Evolutionary conservation across 2,329 filamentous ascomycete species (phyloP), one percentile per base, ranked within the genome.

Genomic region (Lojkania enalia): DNA sequence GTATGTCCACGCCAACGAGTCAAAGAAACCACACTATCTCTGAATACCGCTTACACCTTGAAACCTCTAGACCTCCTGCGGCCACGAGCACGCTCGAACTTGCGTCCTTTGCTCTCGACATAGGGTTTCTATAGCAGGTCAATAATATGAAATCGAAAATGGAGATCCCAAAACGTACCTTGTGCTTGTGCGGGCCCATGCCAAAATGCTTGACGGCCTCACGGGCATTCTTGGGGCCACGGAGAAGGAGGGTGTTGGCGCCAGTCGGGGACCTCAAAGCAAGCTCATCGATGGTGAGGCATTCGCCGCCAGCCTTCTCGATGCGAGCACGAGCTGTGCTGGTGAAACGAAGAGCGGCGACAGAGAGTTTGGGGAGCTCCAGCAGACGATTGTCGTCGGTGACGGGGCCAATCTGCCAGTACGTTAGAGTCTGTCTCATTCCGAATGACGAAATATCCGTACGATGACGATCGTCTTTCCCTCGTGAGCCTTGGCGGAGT

Each of bases 121-220:
- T 95, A 88, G 65, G 92, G 92, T 85, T 96, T 97, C 92, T 94
- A 61, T 15, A 19, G n/a, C n/a, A n/a, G n/a, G n/a, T 43, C 52
- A 53, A 44, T 38, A 19, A 25, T 14, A n/a, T 25, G 21, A 35
- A 7, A 19, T 13, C 20, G n/a, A n/a, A n/a, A n/a, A n/a, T n/a
- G n/a, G n/a, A n/a, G n/a, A n/a, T n/a, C n/a, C n/a, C 14, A 7
- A 16, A 30, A 36, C 80, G 61, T 75, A 90, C 88, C 88, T 97
- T 99, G 87, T 95, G 81, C 77, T 85, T 91, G 85, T 99, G 94
- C 61, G 94, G 94, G 63, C 94, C 95, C 68, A 99, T 88, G 74
- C 95, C 94, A 74, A 99, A 99, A 82, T 99, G 95, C 88, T 95
- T 97, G 77, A 97, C 81, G 56, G 94, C 89, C 85, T 99, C 94